Base-by-base conservation (phyloP, 2,329 filamentous ascomycete species). In the Berkeleyomyces rouxiae region DNA sequence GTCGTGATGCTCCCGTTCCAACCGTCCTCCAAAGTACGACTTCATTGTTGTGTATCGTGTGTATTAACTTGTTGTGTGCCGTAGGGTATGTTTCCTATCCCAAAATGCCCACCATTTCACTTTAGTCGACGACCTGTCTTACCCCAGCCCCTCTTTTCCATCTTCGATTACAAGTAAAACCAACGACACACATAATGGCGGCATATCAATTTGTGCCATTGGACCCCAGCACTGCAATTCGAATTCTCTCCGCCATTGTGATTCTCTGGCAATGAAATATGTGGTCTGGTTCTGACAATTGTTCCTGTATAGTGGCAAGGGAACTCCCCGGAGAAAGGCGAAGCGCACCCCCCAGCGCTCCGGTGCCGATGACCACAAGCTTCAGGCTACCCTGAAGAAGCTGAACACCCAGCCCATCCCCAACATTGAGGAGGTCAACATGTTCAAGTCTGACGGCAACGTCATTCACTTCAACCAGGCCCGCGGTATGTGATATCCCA, bases 361-460 rank as follows among this genome's bases (percentile, higher is more conserved):
- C 69, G 90, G 87, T 74, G 90, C 88, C 77, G 93, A 99, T 76
- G 93, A 99, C 86, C 97, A 96, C 89, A 99, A 99, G 85, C 89
- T 99, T 68, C 93, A 99, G 81, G 84, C 86, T 67, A 81, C 90
- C 67, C 83, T 99, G 69, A 99, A 99, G 88, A 99, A 99, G 87
- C 85, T 99, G 77, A 97, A 97, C 79, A 92, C 95, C 65, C 93
- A 99, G 84, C 93, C 93, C 72, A 97, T 99, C 78, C 91, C 95
- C 82, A 90, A 88, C 69, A 99, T 99, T 72, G 93, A 99, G 85
- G 93, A 99, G 82, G 93, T 99, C 76, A 99, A 99, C 87, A 99
- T 99, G 93, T 99, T 99, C 87, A 99, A 99, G 88, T 87, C 88
- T 75, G 93, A 99, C 75, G 93, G 93, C 77, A 99, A 99, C 77